Evolutionary conservation across 495 filamentous ascomycete species (phyloP).

Genomic region (Penicillium chermesinum): DNA sequence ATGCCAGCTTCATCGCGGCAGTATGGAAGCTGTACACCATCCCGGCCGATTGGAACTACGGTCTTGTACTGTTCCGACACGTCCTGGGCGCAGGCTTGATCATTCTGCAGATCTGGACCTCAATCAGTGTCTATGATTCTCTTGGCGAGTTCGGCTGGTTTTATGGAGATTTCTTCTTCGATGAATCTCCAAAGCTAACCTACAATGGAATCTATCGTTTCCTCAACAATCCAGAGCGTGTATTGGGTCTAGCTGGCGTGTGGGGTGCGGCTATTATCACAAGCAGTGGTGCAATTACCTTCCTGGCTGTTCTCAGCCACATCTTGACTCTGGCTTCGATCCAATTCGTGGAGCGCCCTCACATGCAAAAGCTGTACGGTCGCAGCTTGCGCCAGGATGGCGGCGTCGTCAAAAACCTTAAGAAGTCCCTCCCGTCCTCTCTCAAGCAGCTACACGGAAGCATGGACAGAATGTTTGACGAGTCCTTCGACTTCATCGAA

Average conservation of each 20-base stretch:
- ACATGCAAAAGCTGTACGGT: constrained; percentile 98
- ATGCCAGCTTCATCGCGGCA: constrained; percentile 81
- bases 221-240: constrained; percentile 93
- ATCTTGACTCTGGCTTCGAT: constrained; percentile 82
- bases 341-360: constrained; percentile 88
- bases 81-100: constrained; percentile 76
- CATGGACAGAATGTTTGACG: constrained; percentile 80
- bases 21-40: constrained; percentile 94
- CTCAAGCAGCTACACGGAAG: constrained; percentile 70
- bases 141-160: constrained; percentile 99
- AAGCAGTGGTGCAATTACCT: constrained; percentile 74
- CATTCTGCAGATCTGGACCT: constrained; percentile 87
- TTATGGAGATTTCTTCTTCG: constrained; percentile 96
- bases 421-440: constrained; percentile 80
- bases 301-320: constrained; percentile 79
- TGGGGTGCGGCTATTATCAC: constrained; percentile 95
- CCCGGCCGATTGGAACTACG: constrained; percentile 79
- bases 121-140: constrained; percentile 89
- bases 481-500: constrained; percentile 81
- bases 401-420: constrained; percentile 84
- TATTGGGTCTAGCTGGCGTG: constrained; percentile 89
- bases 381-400: constrained; percentile 76
- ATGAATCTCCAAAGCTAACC: constrained; percentile 74
- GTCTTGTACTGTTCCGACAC: constrained; percentile 78
- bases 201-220: constrained; percentile 98